phyloP scores from a whole-genome alignment of 306 rosid genomes.

The Senna tora region DNA sequence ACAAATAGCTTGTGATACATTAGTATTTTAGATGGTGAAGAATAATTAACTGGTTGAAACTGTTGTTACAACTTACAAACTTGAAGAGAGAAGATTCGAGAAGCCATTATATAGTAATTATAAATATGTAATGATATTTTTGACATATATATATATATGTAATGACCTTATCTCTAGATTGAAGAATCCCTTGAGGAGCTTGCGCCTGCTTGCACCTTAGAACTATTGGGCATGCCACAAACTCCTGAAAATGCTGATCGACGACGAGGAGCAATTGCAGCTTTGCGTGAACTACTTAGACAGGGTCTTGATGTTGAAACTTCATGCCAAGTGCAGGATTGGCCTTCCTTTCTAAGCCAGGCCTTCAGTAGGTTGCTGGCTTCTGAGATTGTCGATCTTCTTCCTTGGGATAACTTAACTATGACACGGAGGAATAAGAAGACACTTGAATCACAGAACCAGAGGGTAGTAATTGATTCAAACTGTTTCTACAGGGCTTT shows the following conservation, averaged over 20 bases:
- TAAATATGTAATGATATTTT: background rate
- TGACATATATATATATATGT: too few relatives aligned
- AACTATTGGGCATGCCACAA: slow-evolving; percentile 75
- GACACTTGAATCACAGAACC: slow-evolving; percentile 93
- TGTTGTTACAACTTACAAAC: background rate
- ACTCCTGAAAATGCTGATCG: slow-evolving; percentile 75
- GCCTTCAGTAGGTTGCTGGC: slow-evolving; percentile 78
- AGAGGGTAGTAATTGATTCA: slow-evolving; percentile 79
- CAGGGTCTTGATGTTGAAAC: slow-evolving; percentile 94
- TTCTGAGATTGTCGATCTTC: slow-evolving; percentile 86
- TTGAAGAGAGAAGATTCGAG: background rate
- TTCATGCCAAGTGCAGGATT: slow-evolving; percentile 85
- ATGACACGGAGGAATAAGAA: slow-evolving; percentile 84
- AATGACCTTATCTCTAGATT: slow-evolving; percentile 55
- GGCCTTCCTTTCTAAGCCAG: slow-evolving; percentile 91
- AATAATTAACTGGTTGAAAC: background rate
- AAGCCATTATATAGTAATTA: background rate
- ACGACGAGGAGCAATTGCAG: slow-evolving; percentile 88
- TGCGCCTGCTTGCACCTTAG: slow-evolving; percentile 96
- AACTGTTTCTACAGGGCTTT: slow-evolving; percentile 77
- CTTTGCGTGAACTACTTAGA: slow-evolving; percentile 88
- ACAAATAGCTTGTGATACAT: background rate
- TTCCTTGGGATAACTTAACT: slow-evolving; percentile 85
- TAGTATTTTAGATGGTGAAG: background rate
- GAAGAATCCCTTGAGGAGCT: slow-evolving; percentile 99